Evolutionary conservation across 345 rosid species (phyloP), one percentile per base, ranked within the genome.

Genomic region (Hypericum androsaemum): DNA sequence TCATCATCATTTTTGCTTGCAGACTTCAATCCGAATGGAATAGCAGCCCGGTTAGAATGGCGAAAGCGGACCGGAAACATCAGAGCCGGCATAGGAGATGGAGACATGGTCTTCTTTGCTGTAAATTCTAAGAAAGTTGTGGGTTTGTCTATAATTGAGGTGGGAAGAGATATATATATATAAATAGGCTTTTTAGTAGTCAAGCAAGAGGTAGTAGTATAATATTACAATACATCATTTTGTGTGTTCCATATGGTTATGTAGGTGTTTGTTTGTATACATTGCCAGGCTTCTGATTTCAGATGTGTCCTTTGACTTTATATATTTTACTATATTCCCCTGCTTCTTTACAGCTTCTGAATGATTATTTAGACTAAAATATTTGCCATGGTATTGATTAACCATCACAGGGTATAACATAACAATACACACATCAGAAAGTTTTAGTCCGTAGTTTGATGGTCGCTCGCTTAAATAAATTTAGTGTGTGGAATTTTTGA

Each of bases 11-110:
- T 16, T 51, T 59, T 9, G 14, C 9, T 48, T 48, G 57, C 82
- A 92, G 98, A 74, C 74, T 92, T 59, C 89, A 92, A 58, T 58
- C 87, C 0, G 98, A 92, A 63, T 92, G 98, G 96, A 83, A 81
- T 46, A 74, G 84, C 69, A 92, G 98, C 68, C 98, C 96, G 0
- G 85, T 81, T 46, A 80, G 95, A 66, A 88, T 92, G 95, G 80
- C 75, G 0, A 83, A 81, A 75, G 86, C 84, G 6, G 86, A 81
- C 17, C 65, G 70, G 66, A 80, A 81, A 54, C 71, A 36, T 41
- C 38, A 52, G 22, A 72, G 70, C 55, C 84, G 80, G 66, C 85
- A 68, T 4, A 68, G 74, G 57, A 62, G 81, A 43, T 86, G 94
- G 96, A 81, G 62, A 73, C 69, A 67, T 43, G 54, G 71, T 59